Percentiles rank a stretch among this genome's conserved stretches.
These are phyloP conservation scores for Neckera pumila DNA, from an alignment of 225 moss, liverwort and hornwort genomes.

Conservation along the genomic window DNA sequence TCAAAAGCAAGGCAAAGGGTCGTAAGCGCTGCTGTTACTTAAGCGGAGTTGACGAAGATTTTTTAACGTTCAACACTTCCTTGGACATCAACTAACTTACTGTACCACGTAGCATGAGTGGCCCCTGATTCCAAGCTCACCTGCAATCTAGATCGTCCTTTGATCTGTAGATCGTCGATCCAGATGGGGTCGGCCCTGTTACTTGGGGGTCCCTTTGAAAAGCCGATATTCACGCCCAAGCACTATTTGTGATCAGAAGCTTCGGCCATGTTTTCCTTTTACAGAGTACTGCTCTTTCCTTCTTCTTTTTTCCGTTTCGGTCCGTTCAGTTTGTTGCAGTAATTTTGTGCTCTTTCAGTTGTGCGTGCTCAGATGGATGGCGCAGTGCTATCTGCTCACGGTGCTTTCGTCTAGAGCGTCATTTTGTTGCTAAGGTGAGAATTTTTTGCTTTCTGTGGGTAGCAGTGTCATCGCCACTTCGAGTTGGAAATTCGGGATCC, in stretches of 20 bases:
- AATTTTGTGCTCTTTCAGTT: not conserved
- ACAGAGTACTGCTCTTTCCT: not conserved
- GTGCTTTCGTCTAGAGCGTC: not conserved
- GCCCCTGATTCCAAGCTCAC: not conserved
- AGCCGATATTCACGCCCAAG: not conserved
- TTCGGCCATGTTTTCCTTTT: not conserved
- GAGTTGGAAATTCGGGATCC: not conserved
- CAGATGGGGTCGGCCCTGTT: not conserved
- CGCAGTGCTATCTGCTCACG: not conserved
- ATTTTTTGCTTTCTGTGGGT: not conserved
- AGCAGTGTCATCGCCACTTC: not conserved
- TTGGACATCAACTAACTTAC: not conserved
- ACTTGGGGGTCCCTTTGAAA: not conserved
- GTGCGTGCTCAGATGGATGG: not conserved
- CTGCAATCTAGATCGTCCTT: not conserved
- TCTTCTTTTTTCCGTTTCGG: not conserved
- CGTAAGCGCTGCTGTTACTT: not conserved
- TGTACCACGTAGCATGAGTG: not conserved
- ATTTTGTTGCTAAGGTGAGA: not conserved
- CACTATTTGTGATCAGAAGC: not conserved
- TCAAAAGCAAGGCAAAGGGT: not conserved
- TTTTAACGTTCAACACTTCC: not conserved
- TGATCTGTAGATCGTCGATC: not conserved
- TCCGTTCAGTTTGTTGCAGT: not conserved
- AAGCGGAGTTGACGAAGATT: not conserved